phyloP scores from a whole-genome alignment of 495 filamentous ascomycete genomes.

The Cryomyces antarcticus region DNA sequence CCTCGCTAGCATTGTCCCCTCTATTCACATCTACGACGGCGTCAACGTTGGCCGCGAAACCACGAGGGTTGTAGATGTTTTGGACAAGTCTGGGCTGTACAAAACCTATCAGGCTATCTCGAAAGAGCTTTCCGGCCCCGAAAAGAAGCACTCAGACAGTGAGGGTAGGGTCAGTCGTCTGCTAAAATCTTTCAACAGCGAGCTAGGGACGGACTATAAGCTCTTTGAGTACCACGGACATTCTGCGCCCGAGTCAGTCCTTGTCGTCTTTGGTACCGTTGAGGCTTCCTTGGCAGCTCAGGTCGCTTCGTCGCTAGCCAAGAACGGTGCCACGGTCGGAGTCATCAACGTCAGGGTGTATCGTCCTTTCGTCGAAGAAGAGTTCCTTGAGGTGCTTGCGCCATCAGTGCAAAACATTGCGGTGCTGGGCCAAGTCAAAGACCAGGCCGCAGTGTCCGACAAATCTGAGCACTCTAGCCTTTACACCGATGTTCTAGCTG shows the following conservation, averaged over 20 bases:
- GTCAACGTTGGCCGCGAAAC: constrained; percentile 72
- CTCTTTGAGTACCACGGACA: constrained; percentile 94
- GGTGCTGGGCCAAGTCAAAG: constrained; percentile 41
- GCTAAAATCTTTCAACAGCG: constrained; percentile 66
- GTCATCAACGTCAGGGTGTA: constrained; percentile 84
- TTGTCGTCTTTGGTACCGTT: constrained; percentile 81
- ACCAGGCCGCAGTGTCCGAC: constrained; percentile 38
- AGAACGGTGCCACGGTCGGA: constrained; percentile 55
- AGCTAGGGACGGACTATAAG: constrained; percentile 80
- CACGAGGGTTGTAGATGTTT: constrained; percentile 62
- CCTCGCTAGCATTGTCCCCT: constrained; percentile 57
- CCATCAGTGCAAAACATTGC: constrained; percentile 51
- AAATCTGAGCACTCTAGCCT: constrained; percentile 56
- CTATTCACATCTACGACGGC: constrained; percentile 84
- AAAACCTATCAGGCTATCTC: constrained; percentile 48
- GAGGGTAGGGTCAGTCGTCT: constrained; percentile 58
- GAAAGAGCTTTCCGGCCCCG: constrained; percentile 30
- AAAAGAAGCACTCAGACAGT: constrained; percentile 50
- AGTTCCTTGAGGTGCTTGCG: constrained; percentile 66
- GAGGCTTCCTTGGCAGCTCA: constrained; percentile 74
- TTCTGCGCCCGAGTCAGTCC: constrained; percentile 46
- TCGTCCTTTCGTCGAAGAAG: constrained; percentile 82
- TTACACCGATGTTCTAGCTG: constrained; percentile 72
- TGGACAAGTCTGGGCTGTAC: constrained; percentile 51
- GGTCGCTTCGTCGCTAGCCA: constrained; percentile 50